Conservation (phyloP, 2,329 filamentous ascomycete species). For the Verticillium tricorpus region DNA sequence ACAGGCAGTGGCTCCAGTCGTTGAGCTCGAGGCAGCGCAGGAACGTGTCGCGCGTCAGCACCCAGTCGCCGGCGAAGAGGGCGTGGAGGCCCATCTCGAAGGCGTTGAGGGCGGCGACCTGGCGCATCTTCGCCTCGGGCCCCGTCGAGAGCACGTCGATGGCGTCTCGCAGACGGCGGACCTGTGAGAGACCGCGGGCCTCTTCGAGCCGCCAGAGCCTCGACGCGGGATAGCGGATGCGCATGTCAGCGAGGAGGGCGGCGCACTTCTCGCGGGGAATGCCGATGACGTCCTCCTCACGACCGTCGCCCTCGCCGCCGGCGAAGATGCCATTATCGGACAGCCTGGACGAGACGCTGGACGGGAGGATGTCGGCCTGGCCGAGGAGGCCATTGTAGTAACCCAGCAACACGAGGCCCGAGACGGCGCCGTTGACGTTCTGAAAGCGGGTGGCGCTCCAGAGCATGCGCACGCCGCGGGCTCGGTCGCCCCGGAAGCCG, state of each 20-base stretch:
- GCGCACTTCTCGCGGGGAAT: constrained; percentile 68
- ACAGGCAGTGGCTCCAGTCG: constrained; percentile 85
- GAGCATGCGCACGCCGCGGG: constrained; percentile 76
- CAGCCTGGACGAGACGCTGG: constrained; percentile 67
- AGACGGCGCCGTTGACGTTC: constrained; percentile 90
- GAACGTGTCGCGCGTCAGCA: constrained; percentile 70
- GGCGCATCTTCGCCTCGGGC: constrained; percentile 70
- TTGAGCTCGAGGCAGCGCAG: constrained; percentile 73
- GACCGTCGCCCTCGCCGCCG: neutral
- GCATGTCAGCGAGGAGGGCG: constrained; percentile 68
- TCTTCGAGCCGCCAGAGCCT: constrained; percentile 87
- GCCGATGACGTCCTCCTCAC: constrained; percentile 37
- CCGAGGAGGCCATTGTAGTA: constrained; percentile 88
- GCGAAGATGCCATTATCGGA: constrained; percentile 35
- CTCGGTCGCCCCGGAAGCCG: constrained; percentile 85
- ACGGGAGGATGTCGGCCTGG: constrained; percentile 81
- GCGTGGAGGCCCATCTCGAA: constrained; percentile 79
- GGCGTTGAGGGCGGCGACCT: constrained; percentile 77
- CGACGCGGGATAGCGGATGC: constrained; percentile 72
- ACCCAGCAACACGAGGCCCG: constrained; percentile 72
- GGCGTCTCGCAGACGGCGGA: constrained; percentile 62
- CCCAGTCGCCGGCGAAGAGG: constrained; percentile 77
- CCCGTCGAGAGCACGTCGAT: constrained; percentile 59
- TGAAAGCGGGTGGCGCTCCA: constrained; percentile 84
- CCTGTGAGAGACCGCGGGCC: constrained; percentile 67